phyloP scores from a whole-genome alignment of 441 rosid species.

The Heliophila coronopifolia region DNA sequence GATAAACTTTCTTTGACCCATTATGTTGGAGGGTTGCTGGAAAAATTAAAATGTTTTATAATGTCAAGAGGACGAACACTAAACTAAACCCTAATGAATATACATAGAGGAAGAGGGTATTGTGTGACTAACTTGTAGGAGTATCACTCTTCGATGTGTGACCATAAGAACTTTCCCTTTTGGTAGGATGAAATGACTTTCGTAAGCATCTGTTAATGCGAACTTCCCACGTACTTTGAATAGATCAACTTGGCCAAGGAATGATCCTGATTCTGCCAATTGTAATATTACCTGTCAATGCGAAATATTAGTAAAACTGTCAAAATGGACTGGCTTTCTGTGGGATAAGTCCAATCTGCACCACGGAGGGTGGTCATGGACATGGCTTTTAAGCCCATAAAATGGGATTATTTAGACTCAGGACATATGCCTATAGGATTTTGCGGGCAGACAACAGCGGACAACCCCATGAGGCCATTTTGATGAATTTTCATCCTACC shows the following conservation, averaged over 20 bases:
- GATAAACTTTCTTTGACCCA: conserved; percentile 79
- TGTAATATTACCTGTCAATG: conserved; percentile 75
- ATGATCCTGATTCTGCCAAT: conserved; percentile 93
- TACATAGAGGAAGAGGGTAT: conserved; percentile 9
- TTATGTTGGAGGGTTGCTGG: conserved; percentile 84
- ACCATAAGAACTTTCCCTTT: conserved; percentile 68
- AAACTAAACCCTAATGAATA: not conserved
- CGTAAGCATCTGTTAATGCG: conserved; percentile 93
- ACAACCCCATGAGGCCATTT: too few relatives aligned
- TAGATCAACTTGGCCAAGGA: conserved; percentile 92
- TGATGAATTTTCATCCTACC: too few relatives aligned
- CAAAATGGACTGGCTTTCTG: too few relatives aligned
- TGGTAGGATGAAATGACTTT: conserved; percentile 84
- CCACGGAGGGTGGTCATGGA: too few relatives aligned
- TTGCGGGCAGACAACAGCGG: too few relatives aligned
- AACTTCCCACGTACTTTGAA: conserved; percentile 94
- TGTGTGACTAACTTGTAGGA: conserved; percentile 67
- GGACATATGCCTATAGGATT: too few relatives aligned
- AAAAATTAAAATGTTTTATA: conserved; percentile 11
- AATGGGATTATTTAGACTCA: too few relatives aligned
- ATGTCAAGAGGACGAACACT: conserved; percentile 9
- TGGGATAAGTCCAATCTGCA: too few relatives aligned
- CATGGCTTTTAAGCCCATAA: too few relatives aligned
- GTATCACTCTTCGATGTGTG: conserved; percentile 81
- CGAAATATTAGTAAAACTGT: conserved; percentile 1